phyloP scores from a whole-genome alignment of 371 early-diverging fungal genomes.

The Zychaea mexicana region DNA sequence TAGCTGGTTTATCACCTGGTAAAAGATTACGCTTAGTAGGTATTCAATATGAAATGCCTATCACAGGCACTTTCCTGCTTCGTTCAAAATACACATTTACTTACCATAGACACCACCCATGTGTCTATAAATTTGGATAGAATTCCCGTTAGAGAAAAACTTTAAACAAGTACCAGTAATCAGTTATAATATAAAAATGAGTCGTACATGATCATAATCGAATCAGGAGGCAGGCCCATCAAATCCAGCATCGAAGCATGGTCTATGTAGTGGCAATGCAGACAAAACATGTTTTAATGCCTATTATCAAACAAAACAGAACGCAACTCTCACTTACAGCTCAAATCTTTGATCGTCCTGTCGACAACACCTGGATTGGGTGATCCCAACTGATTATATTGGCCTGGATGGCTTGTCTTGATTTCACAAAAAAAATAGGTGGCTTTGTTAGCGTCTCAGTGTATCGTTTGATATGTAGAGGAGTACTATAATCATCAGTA shows the following conservation, averaged over 20 bases:
- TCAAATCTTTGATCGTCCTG: constrained; percentile 39
- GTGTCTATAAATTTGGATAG: constrained; percentile 25
- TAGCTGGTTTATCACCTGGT: constrained; percentile 35
- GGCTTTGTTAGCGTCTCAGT: too few relatives aligned
- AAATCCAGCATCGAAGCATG: constrained; percentile 50
- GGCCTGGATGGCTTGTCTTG: constrained; percentile 55
- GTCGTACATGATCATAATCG: constrained; percentile 51
- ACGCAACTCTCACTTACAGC: constrained; percentile 17
- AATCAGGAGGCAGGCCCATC: constrained; percentile 46
- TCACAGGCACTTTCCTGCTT: too few relatives aligned
- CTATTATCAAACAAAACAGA: too few relatives aligned
- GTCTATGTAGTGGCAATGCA: too few relatives aligned
- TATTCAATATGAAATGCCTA: neutral
- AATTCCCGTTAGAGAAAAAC: too few relatives aligned
- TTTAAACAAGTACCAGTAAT: too few relatives aligned
- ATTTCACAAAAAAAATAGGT: too few relatives aligned
- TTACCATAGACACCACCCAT: constrained; percentile 56
- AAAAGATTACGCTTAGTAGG: neutral
- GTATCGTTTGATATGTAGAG: too few relatives aligned
- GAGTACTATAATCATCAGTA: neutral
- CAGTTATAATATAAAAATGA: too few relatives aligned
- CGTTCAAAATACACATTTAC: too few relatives aligned
- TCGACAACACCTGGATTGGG: constrained; percentile 39
- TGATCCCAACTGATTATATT: constrained; percentile 51
- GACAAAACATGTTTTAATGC: too few relatives aligned